phyloP scores from a whole-genome alignment of 1,284 basidiomycete genomes.

The Fomitopsis palustris region DNA sequence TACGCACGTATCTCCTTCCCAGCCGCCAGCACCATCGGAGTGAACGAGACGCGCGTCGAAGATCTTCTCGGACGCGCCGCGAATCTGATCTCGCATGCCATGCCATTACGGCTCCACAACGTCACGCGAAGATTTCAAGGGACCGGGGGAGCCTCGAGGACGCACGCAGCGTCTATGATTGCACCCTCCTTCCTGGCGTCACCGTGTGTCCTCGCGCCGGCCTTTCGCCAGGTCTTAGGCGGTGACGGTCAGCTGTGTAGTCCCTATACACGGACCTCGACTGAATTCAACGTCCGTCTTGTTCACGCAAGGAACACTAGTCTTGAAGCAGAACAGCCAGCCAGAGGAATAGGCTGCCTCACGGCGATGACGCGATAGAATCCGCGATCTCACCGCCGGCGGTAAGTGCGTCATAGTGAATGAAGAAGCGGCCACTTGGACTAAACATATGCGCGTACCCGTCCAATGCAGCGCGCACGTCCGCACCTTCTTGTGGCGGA shows the following conservation, averaged over 20 bases:
- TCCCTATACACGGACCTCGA: background rate
- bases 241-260: background rate
- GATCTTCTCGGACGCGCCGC: background rate
- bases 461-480: background rate
- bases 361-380: background rate
- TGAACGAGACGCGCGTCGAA: background rate
- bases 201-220: background rate
- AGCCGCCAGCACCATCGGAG: background rate
- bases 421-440: background rate
- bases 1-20: background rate
- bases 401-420: background rate
- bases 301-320: no score
- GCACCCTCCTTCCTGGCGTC: background rate
- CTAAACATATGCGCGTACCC: background rate
- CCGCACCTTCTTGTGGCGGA: background rate
- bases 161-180: background rate
- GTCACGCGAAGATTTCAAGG: background rate
- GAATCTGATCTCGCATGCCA: background rate
- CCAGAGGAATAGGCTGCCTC: background rate
- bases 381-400: background rate
- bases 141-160: background rate
- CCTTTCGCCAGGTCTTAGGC: background rate
- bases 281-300: no score
- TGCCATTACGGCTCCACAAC: background rate
- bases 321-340: background rate